These are phyloP conservation scores for Akanthomyces lecanii DNA, from an alignment of 2,329 filamentous ascomycete genomes.

Conservation along the genomic window DNA sequence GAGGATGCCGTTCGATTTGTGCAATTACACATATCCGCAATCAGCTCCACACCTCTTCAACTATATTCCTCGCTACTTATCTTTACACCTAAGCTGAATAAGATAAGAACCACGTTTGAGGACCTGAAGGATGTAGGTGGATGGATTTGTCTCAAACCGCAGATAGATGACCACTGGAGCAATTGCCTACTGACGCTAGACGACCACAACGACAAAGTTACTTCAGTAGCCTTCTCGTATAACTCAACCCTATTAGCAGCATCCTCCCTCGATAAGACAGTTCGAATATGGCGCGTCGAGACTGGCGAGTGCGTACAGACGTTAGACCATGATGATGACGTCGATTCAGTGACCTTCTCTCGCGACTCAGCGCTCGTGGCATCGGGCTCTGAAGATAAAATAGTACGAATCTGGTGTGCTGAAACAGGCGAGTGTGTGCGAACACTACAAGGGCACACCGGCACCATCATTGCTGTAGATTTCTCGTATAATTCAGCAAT, in stretches of 20 bases:
- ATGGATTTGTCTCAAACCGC: not conserved
- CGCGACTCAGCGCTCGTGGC: conserved; percentile 19
- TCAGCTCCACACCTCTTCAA: not conserved
- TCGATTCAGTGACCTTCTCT: not conserved
- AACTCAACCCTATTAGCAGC: too few relatives aligned
- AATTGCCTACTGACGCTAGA: not conserved
- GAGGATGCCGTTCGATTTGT: conserved; percentile 1
- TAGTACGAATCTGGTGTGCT: not conserved
- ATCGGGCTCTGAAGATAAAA: not conserved
- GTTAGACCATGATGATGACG: too few relatives aligned
- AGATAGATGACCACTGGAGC: not conserved
- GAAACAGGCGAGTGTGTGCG: not conserved
- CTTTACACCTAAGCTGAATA: not conserved
- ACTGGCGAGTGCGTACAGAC: too few relatives aligned
- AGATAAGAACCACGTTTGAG: not conserved
- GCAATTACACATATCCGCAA: not conserved
- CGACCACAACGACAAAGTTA: not conserved
- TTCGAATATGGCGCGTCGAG: too few relatives aligned
- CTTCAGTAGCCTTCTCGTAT: too few relatives aligned
- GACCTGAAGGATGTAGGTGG: not conserved
- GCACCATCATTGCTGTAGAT: too few relatives aligned
- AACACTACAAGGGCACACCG: too few relatives aligned
- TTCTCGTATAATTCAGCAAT: too few relatives aligned
- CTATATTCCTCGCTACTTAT: conserved; percentile 6
- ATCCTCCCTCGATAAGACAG: too few relatives aligned